Evolutionary conservation across 2,329 filamentous ascomycete genomes (phyloP), one percentile per base, ranked within the genome.

Genomic region (Calonectria montana): DNA sequence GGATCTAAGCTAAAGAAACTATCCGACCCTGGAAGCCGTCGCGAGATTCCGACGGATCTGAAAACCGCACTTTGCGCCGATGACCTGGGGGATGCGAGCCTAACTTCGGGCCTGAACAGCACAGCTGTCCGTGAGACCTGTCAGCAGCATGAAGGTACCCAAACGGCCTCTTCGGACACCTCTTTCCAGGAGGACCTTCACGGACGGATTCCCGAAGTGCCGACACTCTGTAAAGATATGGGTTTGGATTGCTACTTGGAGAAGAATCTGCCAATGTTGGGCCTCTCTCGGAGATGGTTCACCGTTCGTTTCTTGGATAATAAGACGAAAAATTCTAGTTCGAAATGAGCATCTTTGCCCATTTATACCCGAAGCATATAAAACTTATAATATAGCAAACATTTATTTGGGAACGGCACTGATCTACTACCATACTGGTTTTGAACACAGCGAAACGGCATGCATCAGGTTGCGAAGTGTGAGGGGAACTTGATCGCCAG

Each of bases 191-290:
- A 69, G 41, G 48, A 63, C 55, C 27, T 59, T 39, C 45, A 47
- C 68, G 73, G 68, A 72, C 55, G 21, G 48, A 23, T 43, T 70
- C 68, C 68, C 68, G 68, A 70, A 39, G 45, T 65, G 53, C 68
- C 68, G 68, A 45, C 25, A 43, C 43, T n/a, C 41, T 45, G 64
- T 59, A 29, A 16, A 43, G 10, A 31, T n/a, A 35, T 45, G 16
- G 23, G 18, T 15, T 59, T 12, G 21, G n/a, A 43, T 65, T 23
- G 23, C 8, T 57, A 18, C 15, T 25, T 57, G 13, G 53, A 39
- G 10, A 25, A 27, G 2, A 10, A 9, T 8, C 6, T 8, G 21
- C 15, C 13, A 18, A 21, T 16, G 23, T 21, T 9, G 6, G n/a
- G 27, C 7, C n/a, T 35, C 35, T 35, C 23, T 31, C 3, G 41